Base-by-base conservation (phyloP, 23 red algal genomes). In the Gracilaria vermiculophylla region DNA sequence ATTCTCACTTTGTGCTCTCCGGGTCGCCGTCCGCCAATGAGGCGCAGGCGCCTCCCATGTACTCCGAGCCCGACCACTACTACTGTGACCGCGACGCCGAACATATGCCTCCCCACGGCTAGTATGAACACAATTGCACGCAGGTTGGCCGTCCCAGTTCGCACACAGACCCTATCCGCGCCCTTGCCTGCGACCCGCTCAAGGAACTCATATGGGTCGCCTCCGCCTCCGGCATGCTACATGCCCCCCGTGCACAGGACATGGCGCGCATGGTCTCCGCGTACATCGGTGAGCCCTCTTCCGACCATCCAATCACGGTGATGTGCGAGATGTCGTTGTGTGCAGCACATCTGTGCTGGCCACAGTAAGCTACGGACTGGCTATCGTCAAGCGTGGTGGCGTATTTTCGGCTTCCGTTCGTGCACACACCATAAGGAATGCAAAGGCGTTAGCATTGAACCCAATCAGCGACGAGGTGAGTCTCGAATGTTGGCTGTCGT, bases 401-500 rank as follows among this genome's bases (percentile, higher is more conserved):
- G 70, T 69, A 8, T 31, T 78, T 32, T 43, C 23, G 13, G 70
- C 69, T 9, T 47, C 90, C 6, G 50, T 93, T 39, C 53, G 80
- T 43, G 79, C 78, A 37, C 69, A 84, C 19, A 52, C 67, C 12
- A 69, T 93, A 17, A 78, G 44, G 28, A 76, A 85, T 53, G 80
- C 90, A 14, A 84, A 75, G 44, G 90, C 74, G 9, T 14, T 78
- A 34, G 90, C 90, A 23, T 21, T 93, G 11, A 79, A 84, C 44
- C 90, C 90, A 33, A 45, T 82, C 19, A 85, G 76, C 43, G 75
- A 91, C 75, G 87, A n/a, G 87, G 75, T 8, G 87, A 81, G 32
- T 80, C 75, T 62, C 87, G 56, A 48, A 91, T 81, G 87, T 44
- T 91, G n/a, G 87, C 87, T 12, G 50, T 91, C 28, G 51, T 91